Evolutionary conservation across 2,329 filamentous ascomycete species (phyloP).

Genomic region (Exophiala bonariae): DNA sequence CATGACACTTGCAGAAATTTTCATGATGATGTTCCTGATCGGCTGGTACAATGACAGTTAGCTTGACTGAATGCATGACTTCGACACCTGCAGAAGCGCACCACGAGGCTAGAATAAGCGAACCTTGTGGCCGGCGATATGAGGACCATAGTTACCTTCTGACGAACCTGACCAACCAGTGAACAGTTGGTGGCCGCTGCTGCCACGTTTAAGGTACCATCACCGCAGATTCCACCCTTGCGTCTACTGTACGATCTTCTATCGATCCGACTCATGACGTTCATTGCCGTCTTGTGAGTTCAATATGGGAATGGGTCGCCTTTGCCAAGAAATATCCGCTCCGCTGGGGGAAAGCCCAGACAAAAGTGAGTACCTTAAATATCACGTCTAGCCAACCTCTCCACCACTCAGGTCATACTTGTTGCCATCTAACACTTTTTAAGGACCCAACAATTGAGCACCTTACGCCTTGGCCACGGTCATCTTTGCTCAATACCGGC

Average conservation of each 20-base stretch:
- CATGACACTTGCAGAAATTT: not conserved
- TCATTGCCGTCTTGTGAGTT: not conserved
- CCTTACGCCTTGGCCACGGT: slow-evolving; percentile 7
- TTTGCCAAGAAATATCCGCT: slow-evolving; percentile 10
- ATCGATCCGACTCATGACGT: not conserved
- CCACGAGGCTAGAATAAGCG: not conserved
- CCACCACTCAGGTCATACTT: not conserved
- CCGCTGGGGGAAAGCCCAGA: slow-evolving; percentile 8
- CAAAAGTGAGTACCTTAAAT: slow-evolving; percentile 21
- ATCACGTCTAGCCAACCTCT: not conserved
- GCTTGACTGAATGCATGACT: not conserved
- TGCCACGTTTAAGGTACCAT: too few relatives aligned
- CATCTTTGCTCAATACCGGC: not conserved
- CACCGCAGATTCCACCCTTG: too few relatives aligned
- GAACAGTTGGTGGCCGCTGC: too few relatives aligned
- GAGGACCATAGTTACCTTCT: not conserved
- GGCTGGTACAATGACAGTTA: not conserved
- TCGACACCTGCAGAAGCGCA: not conserved
- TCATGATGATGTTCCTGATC: not conserved
- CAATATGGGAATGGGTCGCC: not conserved
- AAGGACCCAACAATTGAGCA: not conserved
- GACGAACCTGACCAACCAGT: not conserved
- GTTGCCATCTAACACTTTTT: not conserved
- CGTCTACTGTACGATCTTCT: not conserved
- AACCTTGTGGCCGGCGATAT: not conserved